Evolutionary conservation across 768 basidiomycete genomes (phyloP).

Genomic region (Filobasidium wieringae): DNA sequence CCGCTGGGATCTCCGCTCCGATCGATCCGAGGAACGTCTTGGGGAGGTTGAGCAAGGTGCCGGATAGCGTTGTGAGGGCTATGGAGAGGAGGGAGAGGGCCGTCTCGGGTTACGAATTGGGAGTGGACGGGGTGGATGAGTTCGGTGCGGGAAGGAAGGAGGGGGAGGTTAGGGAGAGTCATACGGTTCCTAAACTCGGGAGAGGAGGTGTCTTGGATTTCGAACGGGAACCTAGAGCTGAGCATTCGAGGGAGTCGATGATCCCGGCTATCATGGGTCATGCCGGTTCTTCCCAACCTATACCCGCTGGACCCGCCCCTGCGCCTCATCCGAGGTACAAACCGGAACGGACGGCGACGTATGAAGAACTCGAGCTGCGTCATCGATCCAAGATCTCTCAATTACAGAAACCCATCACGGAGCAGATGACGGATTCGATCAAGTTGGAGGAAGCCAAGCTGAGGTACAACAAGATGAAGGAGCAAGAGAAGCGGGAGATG

Average conservation of each 20-base stretch:
- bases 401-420: constrained; percentile 73
- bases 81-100: constrained; percentile 48
- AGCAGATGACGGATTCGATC: constrained; percentile 63
- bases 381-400: constrained; percentile 73
- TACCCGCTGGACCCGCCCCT: not conserved
- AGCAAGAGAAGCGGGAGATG: constrained; percentile 4
- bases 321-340: not conserved
- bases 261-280: constrained; percentile 7
- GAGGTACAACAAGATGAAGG: constrained; percentile 7
- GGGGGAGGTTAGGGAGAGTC: too few species aligned
- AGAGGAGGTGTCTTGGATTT: too few species aligned
- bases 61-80: constrained; percentile 52
- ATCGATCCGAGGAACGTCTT: constrained; percentile 41
- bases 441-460: constrained; percentile 53
- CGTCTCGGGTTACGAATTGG: constrained; percentile 54
- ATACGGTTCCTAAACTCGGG: too few species aligned
- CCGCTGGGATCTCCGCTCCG: constrained; percentile 65
- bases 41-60: constrained; percentile 5
- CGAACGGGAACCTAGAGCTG: too few species aligned
- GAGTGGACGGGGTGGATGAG: not conserved
- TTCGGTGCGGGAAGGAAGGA: too few species aligned
- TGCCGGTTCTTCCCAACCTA: not conserved
- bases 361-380: constrained; percentile 74
- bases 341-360: constrained; percentile 47
- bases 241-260: too few species aligned